Percentiles rank a stretch among this genome's conserved stretches.
Conservation (phyloP, 306 rosid species). For the Arachis stenosperma region DNA sequence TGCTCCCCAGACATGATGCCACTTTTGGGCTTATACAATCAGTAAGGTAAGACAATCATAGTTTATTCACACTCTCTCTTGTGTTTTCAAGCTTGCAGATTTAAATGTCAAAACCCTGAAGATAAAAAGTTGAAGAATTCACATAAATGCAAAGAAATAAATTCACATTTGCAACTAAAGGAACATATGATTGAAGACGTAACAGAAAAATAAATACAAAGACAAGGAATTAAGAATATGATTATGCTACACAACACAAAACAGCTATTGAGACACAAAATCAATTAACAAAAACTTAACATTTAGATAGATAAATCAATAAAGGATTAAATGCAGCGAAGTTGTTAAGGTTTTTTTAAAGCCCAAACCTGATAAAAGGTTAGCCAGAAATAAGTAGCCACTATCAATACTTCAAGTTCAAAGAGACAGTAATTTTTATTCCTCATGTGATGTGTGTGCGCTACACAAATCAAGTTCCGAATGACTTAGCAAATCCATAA, state of each 20-base stretch:
- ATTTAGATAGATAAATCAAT: no score
- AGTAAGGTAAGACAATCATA: slow-evolving; percentile 2
- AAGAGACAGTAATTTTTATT: no score
- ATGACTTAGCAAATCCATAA: no score
- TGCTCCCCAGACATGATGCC: slow-evolving; percentile 15
- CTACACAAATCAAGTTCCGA: no score
- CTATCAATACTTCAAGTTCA: no score
- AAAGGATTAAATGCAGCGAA: not conserved
- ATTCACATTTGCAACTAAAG: not conserved
- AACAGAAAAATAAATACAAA: slow-evolving; percentile 1
- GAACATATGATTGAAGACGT: not conserved
- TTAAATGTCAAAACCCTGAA: slow-evolving; percentile 11
- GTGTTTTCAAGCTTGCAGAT: slow-evolving; percentile 31
- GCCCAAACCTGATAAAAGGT: no score
- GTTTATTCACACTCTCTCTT: slow-evolving; percentile 2
- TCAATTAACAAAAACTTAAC: not conserved
- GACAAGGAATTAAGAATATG: not conserved
- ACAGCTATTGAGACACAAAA: not conserved
- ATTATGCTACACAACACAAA: not conserved
- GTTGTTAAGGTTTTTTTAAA: no score
- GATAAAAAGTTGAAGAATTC: slow-evolving; percentile 22
- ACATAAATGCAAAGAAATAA: not conserved
- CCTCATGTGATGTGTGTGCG: no score
- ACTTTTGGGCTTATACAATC: slow-evolving; percentile 21
- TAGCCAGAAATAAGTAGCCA: no score